Conservation (phyloP, 345 rosid species). For the Atalantia buxifolia region DNA sequence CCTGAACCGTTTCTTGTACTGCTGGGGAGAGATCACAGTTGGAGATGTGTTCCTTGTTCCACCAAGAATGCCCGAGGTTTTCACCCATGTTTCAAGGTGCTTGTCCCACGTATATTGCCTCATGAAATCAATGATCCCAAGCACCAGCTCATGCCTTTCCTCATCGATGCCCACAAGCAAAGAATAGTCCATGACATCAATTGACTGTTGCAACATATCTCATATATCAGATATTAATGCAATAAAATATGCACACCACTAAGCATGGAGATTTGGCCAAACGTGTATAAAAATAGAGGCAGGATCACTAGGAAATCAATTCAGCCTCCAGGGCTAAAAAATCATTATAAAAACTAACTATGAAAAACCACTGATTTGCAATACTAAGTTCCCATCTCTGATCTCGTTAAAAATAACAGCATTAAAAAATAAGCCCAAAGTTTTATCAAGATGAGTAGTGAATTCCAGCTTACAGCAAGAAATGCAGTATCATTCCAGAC, state of each 20-base stretch:
- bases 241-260: not conserved
- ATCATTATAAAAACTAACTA: not conserved
- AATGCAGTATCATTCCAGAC: constrained; percentile 96
- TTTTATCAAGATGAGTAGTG: not conserved
- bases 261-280: not conserved
- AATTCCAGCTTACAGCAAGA: constrained; percentile 74
- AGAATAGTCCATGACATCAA: constrained; percentile 96
- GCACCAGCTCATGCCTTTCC: constrained; percentile 72
- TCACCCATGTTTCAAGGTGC: constrained; percentile 95
- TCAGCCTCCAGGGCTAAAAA: not conserved
- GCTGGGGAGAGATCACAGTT: constrained; percentile 88
- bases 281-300: not conserved
- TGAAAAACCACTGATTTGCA: not conserved
- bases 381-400: not conserved
- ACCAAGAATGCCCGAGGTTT: constrained; percentile 75
- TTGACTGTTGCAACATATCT: constrained; percentile 48
- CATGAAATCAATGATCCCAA: constrained; percentile 93
- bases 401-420: not conserved
- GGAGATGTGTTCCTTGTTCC: constrained; percentile 71
- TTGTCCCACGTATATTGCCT: constrained; percentile 99
- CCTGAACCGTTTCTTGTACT: constrained; percentile 88
- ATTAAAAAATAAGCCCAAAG: not conserved
- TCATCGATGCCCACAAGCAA: constrained; percentile 85
- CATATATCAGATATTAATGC: constrained; percentile 4
- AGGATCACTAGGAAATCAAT: not conserved